phyloP scores from a whole-genome alignment of 306 rosid genomes.

The Acacia melanoxylon region DNA sequence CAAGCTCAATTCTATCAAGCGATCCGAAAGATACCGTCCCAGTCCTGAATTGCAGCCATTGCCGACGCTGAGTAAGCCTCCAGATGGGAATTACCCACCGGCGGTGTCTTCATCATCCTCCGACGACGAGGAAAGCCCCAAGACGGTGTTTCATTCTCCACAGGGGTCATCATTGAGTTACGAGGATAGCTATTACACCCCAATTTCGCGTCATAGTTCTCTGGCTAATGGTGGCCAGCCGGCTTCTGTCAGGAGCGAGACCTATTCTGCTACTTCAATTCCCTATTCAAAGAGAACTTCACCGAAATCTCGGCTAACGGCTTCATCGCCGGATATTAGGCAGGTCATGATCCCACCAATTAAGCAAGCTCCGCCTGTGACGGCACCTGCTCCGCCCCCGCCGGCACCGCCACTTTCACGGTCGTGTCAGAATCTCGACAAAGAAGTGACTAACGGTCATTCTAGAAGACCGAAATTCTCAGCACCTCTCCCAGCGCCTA shows the following conservation, averaged over 20 bases:
- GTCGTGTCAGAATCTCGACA: conserved; percentile 15
- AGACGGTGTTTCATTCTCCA: conserved; percentile 77
- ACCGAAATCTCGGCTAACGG: conserved; percentile 63
- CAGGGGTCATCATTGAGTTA: conserved; percentile 61
- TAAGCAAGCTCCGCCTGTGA: conserved; percentile 42
- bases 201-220: conserved; percentile 62
- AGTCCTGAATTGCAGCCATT: conserved; percentile 96
- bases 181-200: conserved; percentile 68
- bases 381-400: conserved; percentile 30
- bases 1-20: conserved; percentile 67
- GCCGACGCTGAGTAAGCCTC: conserved; percentile 65
- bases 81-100: conserved; percentile 48
- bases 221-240: conserved; percentile 45
- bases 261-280: conserved; percentile 20
- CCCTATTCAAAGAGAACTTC: conserved; percentile 80
- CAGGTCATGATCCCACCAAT: conserved; percentile 44
- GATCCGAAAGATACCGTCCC: conserved; percentile 85
- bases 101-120: conserved; percentile 41
- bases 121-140: conserved; percentile 65
- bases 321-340: conserved; percentile 49
- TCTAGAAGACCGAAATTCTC: conserved; percentile 63
- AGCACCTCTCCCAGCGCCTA: conserved; percentile 73
- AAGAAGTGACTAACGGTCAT: conserved; percentile 26
- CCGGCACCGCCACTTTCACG: conserved; percentile 30
- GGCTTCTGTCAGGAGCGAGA: not conserved